Evolutionary conservation across 2,329 filamentous ascomycete species (phyloP), one percentile per base, ranked within the genome.

Genomic region (Cordyceps militaris): DNA sequence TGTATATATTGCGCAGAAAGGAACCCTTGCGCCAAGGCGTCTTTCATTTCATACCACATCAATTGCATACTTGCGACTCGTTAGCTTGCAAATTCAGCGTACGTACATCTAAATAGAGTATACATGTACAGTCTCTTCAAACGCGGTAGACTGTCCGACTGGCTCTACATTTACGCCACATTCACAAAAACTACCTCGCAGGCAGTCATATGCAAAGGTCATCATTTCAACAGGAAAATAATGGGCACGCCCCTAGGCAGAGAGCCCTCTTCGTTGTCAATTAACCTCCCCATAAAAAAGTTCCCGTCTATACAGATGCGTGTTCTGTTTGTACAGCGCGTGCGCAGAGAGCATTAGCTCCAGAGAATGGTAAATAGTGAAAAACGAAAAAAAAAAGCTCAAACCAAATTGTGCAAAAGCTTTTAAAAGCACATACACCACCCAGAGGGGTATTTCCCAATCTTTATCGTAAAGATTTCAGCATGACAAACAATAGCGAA

Each of bases 381-480:
- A 49, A 51, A 53, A 46, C 36, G 44, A 58, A 34, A 40, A 13
- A 43, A 43, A 23, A 50, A 14, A 6, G 32, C n/a, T 24, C 44
- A 24, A 30, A 47, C n/a, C 16, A 13, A 13, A 6, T 21, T 10
- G 38, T 42, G 16, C 38, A 42, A 11, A 38, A 16, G n/a, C 9
- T 9, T n/a, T 30, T 30, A 11, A 47, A 30, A 30, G 26, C 10
- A 47, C 8, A 43, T n/a, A 58, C 57, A 54, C 44, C 60, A 61
- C 59, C 42, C 57, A 55, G 30, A 46, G 44, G 56, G 47, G 48
- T 57, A 57, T 57, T 57, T 57, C 55, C 55, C 55, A 57, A 44
- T 51, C 55, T 57, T 57, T 44, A 42, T 28, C 24, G 34, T n/a
- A 21, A 30, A 30, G 8, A 28, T 7, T 16, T 47, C 42, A 48